Evolutionary conservation across 208 protist genomes (phyloP), one percentile per base, ranked within the genome.

Genomic region (Trypanosoma congolense): DNA sequence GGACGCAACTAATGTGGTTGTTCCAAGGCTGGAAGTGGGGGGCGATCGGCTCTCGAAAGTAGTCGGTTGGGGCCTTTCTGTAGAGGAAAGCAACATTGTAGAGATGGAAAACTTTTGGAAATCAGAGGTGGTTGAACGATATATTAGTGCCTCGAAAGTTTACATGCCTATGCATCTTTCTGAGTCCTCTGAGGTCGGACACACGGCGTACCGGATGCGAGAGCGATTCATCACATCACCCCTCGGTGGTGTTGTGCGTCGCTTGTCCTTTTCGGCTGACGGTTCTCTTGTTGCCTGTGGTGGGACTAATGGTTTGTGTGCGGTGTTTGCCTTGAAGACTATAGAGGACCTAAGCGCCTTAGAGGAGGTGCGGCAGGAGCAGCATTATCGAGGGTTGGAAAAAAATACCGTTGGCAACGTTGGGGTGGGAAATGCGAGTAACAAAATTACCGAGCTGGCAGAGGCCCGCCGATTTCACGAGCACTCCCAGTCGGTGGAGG

Each of bases 371-470:
- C 73, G 80, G 3, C 65, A 81, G 6, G 67, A 80, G 16, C 87
- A 92, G 54, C 71, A 67, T 4, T 60, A 56, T 12, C 43, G 71
- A 6, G 68, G 71, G 1, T 26, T 78, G 1, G 70, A 81, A 44
- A 73, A 61, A 21, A 81, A 69, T 31, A 58, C 50, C 40, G 58
- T 52, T 18, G 47, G 43, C 18, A 44, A 43, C 12, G 42, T 59
- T 22, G 54, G 54, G 0, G 56, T 56, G 1, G 73, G 72, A 18
- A 90, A 87, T 47, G 79, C 67, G 12, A 67, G 61, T 40, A 93
- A 89, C 48, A 84, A 93, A 68, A 80, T 93, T 54, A 90, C 81
- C 12, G 80, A 93, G 45, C 56, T 93, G 5, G 57, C 86, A 8
- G 77, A 76, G 46, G 81, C 81, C 28, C 69, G 86, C 4, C 75